Evolutionary conservation across 2,329 filamentous ascomycete species (phyloP).

Genomic region (Colletotrichum australisinense): DNA sequence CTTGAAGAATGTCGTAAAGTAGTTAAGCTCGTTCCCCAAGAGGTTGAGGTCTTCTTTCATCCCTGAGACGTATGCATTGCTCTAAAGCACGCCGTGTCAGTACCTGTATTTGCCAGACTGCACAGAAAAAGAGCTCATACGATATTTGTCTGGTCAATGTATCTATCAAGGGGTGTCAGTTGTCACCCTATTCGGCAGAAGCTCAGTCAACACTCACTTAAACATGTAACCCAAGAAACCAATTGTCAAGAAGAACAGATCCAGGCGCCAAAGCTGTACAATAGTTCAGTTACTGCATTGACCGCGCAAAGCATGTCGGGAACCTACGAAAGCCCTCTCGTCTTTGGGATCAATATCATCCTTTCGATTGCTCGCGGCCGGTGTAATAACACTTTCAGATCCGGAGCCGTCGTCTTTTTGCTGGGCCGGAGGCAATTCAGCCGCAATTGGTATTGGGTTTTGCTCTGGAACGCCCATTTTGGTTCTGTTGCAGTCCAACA

Average conservation of each 20-base stretch:
- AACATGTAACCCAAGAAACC: slow-evolving; percentile 29
- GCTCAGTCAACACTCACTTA: not conserved
- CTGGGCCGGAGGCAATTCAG: not conserved
- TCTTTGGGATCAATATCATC: slow-evolving; percentile 18
- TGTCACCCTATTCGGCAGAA: too few species aligned
- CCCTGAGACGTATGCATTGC: slow-evolving; percentile 43
- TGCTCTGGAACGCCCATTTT: slow-evolving; percentile 1
- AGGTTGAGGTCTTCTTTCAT: slow-evolving; percentile 43
- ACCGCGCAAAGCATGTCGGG: too few species aligned
- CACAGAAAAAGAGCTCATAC: not conserved
- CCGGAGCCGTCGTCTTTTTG: not conserved
- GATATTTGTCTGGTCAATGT: slow-evolving; percentile 29
- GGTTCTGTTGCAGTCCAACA: not conserved
- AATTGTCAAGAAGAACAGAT: slow-evolving; percentile 23
- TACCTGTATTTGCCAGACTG: not conserved
- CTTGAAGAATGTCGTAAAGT: slow-evolving; percentile 39
- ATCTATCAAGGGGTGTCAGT: not conserved
- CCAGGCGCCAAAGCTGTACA: slow-evolving; percentile 16
- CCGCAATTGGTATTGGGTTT: not conserved
- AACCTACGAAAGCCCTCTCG: slow-evolving; percentile 25
- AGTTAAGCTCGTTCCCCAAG: slow-evolving; percentile 41
- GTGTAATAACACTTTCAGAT: not conserved
- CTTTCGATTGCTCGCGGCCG: not conserved
- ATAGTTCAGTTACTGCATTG: not conserved
- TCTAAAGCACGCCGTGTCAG: not conserved